Conservation (phyloP, 495 filamentous ascomycete genomes). For the Aspergillus steynii region DNA sequence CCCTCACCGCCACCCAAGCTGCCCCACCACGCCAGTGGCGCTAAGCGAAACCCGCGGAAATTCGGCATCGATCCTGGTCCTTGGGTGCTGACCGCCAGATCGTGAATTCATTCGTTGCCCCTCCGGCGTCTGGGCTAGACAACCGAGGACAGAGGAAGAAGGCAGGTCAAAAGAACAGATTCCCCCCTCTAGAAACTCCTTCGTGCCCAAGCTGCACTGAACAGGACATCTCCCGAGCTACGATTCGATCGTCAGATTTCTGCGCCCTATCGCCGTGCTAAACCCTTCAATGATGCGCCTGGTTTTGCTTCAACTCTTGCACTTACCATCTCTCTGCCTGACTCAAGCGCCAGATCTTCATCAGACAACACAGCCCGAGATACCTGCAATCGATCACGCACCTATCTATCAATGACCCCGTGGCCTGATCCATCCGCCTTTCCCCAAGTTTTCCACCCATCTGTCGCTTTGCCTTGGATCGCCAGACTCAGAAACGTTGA, state of each 20-base stretch:
- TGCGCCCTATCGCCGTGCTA: background rate
- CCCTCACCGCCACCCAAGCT: background rate
- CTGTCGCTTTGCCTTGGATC: background rate
- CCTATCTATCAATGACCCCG: no score
- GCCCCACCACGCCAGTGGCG: background rate
- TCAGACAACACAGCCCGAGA: no score
- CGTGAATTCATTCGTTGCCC: background rate
- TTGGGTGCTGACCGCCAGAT: background rate
- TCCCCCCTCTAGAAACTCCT: background rate
- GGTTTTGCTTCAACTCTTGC: background rate
- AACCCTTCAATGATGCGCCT: background rate
- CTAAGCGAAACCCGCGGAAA: background rate
- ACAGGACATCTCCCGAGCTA: background rate
- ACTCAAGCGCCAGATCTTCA: background rate
- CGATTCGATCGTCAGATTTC: background rate
- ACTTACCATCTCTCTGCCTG: no score
- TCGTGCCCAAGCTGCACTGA: background rate
- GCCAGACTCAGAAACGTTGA: background rate
- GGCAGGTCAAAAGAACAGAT: background rate
- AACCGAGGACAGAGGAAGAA: background rate
- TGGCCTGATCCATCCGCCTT: background rate
- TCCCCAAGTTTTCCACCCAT: background rate
- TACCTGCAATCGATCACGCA: no score
- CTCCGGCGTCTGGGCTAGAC: no score
- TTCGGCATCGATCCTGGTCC: background rate